These are phyloP conservation scores for Cryptococcus sp. DNA, from an alignment of 1,284 basidiomycete genomes.

Conservation along the genomic window DNA sequence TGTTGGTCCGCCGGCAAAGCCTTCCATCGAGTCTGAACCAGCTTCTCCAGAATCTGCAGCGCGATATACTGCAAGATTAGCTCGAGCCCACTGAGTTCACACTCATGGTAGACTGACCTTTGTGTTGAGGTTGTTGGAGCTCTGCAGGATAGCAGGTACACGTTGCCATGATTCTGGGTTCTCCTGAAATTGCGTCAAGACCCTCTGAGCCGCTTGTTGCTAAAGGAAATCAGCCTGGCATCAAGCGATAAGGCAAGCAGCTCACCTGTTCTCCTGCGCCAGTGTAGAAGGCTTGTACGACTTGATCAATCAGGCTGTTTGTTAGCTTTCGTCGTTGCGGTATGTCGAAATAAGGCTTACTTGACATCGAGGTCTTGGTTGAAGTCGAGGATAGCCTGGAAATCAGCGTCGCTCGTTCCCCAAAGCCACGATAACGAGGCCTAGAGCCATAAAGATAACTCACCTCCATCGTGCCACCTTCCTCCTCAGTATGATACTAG, in stretches of 20 bases:
- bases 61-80: conserved; percentile 70
- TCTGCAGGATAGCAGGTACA: conserved; percentile 89
- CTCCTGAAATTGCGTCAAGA: conserved; percentile 93
- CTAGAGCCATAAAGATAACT: conserved; percentile 12
- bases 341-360: conserved; percentile 14
- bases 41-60: conserved; percentile 87
- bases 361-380: conserved; percentile 74
- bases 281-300: conserved; percentile 76
- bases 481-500: neutral
- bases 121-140: conserved; percentile 76
- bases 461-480: conserved; percentile 34
- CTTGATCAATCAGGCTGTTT: conserved; percentile 66
- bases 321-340: neutral
- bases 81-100: neutral
- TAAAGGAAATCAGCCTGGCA: conserved; percentile 42
- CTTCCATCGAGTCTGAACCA: conserved; percentile 94
- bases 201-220: conserved; percentile 86
- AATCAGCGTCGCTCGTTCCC: neutral
- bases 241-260: conserved; percentile 2
- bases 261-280: conserved; percentile 69
- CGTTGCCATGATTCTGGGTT: conserved; percentile 97
- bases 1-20: conserved; percentile 89
- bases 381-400: conserved; percentile 77
- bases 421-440: too few species aligned
- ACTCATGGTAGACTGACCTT: conserved; percentile 57